A percentile compares a stretch with the other conserved stretches of the same genome.
Conservation (phyloP, 1,284 basidiomycete genomes). For the Microbotryum lychnidis-dioicae region DNA sequence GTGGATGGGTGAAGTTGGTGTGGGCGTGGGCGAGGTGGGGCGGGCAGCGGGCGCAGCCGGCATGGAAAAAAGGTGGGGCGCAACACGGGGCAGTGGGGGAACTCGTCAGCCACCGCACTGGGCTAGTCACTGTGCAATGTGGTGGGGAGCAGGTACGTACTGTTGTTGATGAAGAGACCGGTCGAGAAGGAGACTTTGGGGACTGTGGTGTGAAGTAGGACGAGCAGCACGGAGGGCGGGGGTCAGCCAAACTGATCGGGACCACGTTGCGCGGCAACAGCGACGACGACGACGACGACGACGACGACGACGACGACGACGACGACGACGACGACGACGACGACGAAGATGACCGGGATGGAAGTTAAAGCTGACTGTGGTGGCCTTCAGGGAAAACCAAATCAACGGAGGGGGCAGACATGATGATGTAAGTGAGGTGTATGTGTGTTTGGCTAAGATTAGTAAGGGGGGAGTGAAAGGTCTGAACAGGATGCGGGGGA, state of each 20-base stretch:
- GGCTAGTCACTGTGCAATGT: slow-evolving; percentile 54
- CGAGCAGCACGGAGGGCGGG: background rate
- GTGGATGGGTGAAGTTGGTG: slow-evolving; percentile 51
- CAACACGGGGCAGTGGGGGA: slow-evolving; percentile 42
- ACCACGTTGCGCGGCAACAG: background rate
- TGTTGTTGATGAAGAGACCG: slow-evolving; percentile 77
- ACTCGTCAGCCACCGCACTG: slow-evolving; percentile 51
- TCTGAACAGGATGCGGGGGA: no score
- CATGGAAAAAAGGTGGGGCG: background rate
- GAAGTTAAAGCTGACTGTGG: slow-evolving; percentile 6
- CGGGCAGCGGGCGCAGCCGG: background rate
- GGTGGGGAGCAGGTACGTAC: slow-evolving; percentile 61
- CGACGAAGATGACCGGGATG: slow-evolving; percentile 15
- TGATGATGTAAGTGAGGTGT: slow-evolving; percentile 11
- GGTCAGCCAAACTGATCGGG: background rate
- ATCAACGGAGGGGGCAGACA: slow-evolving; percentile 34
- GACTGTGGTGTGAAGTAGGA: background rate
- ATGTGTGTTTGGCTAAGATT: no score
- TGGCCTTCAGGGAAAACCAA: slow-evolving; percentile 38
- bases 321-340: slow-evolving; percentile 13
- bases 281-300: slow-evolving; percentile 10
- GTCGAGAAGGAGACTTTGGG: slow-evolving; percentile 47
- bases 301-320: slow-evolving; percentile 14
- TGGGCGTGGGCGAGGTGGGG: background rate
- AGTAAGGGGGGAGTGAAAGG: background rate